These are phyloP conservation scores for Ceratonia siliqua DNA, from an alignment of 306 rosid species.

Conservation along the genomic window DNA sequence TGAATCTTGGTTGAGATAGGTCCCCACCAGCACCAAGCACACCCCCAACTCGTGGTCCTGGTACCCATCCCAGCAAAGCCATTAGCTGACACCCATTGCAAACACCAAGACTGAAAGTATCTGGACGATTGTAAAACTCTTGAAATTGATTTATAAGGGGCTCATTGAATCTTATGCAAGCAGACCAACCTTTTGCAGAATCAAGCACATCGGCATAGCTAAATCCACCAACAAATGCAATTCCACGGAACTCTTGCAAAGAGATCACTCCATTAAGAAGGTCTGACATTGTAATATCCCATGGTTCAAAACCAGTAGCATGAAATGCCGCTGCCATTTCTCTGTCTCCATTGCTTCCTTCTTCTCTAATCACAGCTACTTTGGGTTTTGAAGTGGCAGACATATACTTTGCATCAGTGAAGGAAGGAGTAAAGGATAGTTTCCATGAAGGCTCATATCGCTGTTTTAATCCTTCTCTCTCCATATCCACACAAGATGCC, in stretches of 20 bases:
- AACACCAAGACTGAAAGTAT: conserved; percentile 89
- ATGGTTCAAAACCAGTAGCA: conserved; percentile 81
- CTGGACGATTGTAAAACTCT: conserved; percentile 74
- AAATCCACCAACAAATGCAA: conserved; percentile 90
- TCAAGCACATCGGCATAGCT: conserved; percentile 94
- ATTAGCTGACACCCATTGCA: conserved; percentile 97
- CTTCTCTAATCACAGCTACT: conserved; percentile 90
- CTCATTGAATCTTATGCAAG: conserved; percentile 73
- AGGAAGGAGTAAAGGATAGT: conserved; percentile 68
- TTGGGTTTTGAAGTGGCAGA: conserved; percentile 61
- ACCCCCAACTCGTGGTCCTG: conserved; percentile 88
- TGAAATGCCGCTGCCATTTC: conserved; percentile 95
- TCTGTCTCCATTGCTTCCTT: conserved; percentile 93
- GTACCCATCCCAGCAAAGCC: conserved; percentile 95
- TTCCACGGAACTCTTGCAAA: conserved; percentile 63
- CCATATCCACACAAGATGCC: conserved; percentile 78
- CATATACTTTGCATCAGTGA: conserved; percentile 62
- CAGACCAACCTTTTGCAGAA: conserved; percentile 95
- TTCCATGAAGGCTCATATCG: conserved; percentile 76
- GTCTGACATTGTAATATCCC: conserved; percentile 92
- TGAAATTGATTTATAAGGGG: conserved; percentile 77
- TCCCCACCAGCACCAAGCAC: conserved; percentile 82
- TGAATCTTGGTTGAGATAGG: conserved; percentile 83
- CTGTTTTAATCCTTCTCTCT: conserved; percentile 75
- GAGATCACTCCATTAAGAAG: conserved; percentile 69